Evolutionary conservation across 176 grass and related monocot species (phyloP).

Genomic region (Triticum urartu): DNA sequence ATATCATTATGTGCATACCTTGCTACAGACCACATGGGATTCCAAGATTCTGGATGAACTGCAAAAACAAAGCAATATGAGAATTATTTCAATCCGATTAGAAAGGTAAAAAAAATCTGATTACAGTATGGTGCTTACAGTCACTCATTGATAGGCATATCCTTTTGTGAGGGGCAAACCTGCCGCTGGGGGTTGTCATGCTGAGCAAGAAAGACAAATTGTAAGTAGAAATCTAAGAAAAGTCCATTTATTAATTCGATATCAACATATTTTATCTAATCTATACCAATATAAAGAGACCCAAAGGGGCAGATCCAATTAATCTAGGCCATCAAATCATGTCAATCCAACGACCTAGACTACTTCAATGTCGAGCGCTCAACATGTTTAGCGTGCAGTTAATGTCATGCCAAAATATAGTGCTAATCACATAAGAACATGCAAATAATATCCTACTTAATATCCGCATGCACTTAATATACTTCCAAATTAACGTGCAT

Average conservation of each 20-base stretch:
- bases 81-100: conserved; percentile 14
- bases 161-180: conserved; percentile 89
- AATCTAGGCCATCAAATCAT: no score
- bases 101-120: conserved; percentile 2
- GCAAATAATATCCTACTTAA: no score
- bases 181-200: conserved; percentile 94
- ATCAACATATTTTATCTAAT: not conserved
- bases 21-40: conserved; percentile 99
- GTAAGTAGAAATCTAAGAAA: conserved; percentile 19
- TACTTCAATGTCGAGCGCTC: no score
- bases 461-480: no score
- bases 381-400: no score
- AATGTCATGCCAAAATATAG: no score
- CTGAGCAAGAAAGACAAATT: conserved; percentile 46
- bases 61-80: conserved; percentile 25
- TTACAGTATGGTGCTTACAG: conserved; percentile 54
- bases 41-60: conserved; percentile 99
- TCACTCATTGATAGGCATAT: conserved; percentile 99
- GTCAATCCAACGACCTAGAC: no score
- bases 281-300: no score
- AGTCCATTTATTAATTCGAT: not conserved
- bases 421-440: no score
- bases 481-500: no score
- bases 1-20: conserved; percentile 52
- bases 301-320: no score